Evolutionary conservation across 2,329 filamentous ascomycete species (phyloP).

Genomic region (Drechslera avenae): DNA sequence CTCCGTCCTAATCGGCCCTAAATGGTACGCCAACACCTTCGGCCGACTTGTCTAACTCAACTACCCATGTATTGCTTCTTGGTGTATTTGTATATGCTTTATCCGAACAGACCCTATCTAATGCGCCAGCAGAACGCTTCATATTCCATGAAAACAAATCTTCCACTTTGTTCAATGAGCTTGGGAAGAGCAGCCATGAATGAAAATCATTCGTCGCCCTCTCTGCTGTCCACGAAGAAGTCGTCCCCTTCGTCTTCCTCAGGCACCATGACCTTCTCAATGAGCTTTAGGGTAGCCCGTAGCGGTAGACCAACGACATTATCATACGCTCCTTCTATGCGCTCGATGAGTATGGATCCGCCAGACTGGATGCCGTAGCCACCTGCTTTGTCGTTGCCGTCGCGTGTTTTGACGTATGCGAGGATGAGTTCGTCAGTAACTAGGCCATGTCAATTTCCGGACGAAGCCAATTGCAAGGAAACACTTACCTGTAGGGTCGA

Average conservation of each 20-base stretch:
- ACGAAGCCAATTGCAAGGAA: not conserved
- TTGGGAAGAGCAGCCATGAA: no score
- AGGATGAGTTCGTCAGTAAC: slow-evolving; percentile 82
- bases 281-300: slow-evolving; percentile 75
- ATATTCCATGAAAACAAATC: no score
- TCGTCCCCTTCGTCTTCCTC: slow-evolving; percentile 54
- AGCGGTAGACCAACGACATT: slow-evolving; percentile 93
- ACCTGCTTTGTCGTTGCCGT: slow-evolving; percentile 94
- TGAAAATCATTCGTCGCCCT: slow-evolving; percentile 9
- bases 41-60: no score
- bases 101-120: not conserved
- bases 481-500: slow-evolving; percentile 64
- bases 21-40: no score
- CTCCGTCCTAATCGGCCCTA: no score
- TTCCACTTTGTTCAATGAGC: no score
- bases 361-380: slow-evolving; percentile 94
- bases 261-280: slow-evolving; percentile 83
- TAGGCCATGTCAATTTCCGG: slow-evolving; percentile 21
- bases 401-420: slow-evolving; percentile 79
- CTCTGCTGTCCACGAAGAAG: slow-evolving; percentile 30
- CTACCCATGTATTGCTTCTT: no score
- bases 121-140: no score
- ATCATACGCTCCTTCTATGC: slow-evolving; percentile 86
- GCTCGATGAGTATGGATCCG: slow-evolving; percentile 84
- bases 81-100: no score